These are phyloP conservation scores for Biscogniauxia marginata DNA, from an alignment of 2,329 filamentous ascomycete genomes.

Conservation along the genomic window DNA sequence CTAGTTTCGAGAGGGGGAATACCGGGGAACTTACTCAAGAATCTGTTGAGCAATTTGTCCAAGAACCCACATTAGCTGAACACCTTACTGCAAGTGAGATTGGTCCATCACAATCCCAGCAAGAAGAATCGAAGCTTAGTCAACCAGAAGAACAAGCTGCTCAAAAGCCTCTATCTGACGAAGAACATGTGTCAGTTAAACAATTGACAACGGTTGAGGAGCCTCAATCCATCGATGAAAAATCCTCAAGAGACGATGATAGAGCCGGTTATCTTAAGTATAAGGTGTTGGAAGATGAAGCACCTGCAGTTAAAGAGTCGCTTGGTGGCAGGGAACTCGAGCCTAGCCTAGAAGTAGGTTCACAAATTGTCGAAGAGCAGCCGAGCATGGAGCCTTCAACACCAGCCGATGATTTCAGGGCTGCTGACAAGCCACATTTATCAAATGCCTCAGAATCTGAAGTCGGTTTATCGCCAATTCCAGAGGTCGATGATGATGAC, in stretches of 20 bases:
- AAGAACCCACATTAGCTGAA: no score
- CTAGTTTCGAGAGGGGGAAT: no score
- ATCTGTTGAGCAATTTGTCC: no score
- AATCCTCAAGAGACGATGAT: neutral
- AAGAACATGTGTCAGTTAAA: neutral
- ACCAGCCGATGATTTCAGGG: neutral
- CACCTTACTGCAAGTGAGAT: no score
- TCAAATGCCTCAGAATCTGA: neutral
- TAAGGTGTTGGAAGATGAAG: no score
- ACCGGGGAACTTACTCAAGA: no score
- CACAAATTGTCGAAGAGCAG: neutral
- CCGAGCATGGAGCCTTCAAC: neutral
- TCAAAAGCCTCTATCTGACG: neutral
- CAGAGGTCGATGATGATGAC: conserved; percentile 5
- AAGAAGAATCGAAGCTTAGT: neutral
- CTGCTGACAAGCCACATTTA: neutral
- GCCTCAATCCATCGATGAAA: neutral
- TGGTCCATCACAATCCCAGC: no score
- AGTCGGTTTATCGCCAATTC: neutral
- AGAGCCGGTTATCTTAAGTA: neutral
- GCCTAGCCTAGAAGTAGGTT: no score
- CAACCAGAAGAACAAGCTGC: neutral
- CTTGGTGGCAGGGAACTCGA: no score
- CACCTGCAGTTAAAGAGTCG: no score
- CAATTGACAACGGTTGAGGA: neutral